Conservation (phyloP, 441 rosid genomes). For the Eutrema salsugineum region DNA sequence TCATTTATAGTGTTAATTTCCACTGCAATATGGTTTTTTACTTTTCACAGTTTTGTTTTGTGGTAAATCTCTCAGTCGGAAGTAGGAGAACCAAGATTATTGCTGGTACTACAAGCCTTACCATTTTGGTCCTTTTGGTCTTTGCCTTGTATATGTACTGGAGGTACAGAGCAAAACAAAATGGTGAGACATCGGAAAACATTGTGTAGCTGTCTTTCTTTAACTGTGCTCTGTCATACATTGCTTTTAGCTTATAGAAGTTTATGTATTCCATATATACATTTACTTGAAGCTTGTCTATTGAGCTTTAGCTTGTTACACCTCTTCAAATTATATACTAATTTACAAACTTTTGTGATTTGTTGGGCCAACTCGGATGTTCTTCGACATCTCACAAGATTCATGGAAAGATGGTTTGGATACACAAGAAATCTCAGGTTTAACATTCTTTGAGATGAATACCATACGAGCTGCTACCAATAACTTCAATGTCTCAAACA, state of each 20-base stretch:
- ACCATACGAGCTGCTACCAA: conserved; percentile 35
- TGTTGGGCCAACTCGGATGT: neutral
- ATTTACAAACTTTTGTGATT: too few relatives aligned
- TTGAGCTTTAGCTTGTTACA: too few relatives aligned
- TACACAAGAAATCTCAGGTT: neutral
- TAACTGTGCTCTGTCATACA: too few relatives aligned
- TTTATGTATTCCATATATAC: too few relatives aligned
- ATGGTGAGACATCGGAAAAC: neutral
- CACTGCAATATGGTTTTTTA: neutral
- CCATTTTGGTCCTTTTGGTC: neutral
- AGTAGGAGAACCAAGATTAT: neutral
- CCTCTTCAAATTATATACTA: too few relatives aligned
- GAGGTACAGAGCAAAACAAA: neutral
- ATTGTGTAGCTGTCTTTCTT: too few relatives aligned
- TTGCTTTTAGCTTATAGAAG: too few relatives aligned
- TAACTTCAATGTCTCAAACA: conserved; percentile 15
- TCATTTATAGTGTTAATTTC: too few relatives aligned
- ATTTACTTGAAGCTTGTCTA: too few relatives aligned
- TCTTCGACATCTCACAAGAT: neutral
- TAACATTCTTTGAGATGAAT: conserved; percentile 20
- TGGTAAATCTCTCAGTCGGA: neutral
- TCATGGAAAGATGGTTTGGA: neutral
- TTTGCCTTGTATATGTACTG: neutral
- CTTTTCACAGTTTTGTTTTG: neutral
- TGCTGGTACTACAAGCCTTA: neutral